A percentile compares a stretch with the other conserved stretches of the same genome.
Evolutionary conservation across 306 rosid species (phyloP).

Genomic region (Trichosanthes cucumerina): DNA sequence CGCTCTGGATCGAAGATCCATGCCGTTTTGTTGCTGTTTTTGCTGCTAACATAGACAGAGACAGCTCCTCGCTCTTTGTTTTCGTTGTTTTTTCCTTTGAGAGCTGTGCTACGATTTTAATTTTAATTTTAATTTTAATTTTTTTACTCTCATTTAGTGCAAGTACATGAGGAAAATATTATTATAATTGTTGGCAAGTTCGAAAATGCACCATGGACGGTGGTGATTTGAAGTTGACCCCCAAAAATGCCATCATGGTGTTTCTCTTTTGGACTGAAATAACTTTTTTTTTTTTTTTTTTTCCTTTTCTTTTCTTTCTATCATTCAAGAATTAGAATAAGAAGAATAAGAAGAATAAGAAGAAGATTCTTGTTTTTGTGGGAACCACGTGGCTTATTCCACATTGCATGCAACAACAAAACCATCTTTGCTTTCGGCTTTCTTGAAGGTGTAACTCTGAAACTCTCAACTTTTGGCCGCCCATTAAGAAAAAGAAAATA

Average conservation of each 20-base stretch:
- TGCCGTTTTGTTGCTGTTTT: slow-evolving; percentile 2
- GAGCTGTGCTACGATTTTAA: not conserved
- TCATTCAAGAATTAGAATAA: not conserved
- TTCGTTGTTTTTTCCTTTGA: not conserved
- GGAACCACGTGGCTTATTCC: slow-evolving; percentile 9
- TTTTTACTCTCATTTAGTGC: not conserved
- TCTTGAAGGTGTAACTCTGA: slow-evolving; percentile 8
- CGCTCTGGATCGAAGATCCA: not conserved
- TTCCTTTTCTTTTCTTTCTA: not conserved
- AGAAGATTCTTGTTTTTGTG: slow-evolving; percentile 3
- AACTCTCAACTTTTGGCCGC: slow-evolving; percentile 32
- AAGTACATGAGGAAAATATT: not conserved
- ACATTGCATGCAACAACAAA: not conserved
- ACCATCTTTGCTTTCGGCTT: not conserved
- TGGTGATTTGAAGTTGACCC: slow-evolving; percentile 10
- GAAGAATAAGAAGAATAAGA: not conserved
- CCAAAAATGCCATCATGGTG: not conserved
- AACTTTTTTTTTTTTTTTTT: not conserved
- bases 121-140: not conserved
- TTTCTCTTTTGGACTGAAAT: not conserved
- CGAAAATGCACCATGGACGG: slow-evolving; percentile 5
- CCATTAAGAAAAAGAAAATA: slow-evolving; percentile 17
- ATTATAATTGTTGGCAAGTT: not conserved
- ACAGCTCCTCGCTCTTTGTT: not conserved
- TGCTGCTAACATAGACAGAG: not conserved